Evolutionary conservation across 2,329 filamentous ascomycete genomes (phyloP).

Genomic region (Domatiomyces catenatus): DNA sequence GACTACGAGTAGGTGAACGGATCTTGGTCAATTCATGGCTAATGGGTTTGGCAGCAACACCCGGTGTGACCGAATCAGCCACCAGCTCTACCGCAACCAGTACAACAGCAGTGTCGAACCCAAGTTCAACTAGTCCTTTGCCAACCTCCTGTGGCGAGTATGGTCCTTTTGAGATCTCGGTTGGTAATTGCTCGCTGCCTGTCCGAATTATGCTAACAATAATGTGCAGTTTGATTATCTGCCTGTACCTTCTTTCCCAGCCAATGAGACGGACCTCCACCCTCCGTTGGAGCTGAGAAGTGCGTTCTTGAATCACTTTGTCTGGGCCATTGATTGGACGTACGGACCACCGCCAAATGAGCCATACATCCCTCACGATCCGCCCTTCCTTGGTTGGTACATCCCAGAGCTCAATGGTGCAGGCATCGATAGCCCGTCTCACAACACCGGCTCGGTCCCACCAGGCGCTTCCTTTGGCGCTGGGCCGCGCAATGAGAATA

Average conservation of each 20-base stretch:
- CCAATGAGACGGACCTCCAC: slow-evolving; percentile 22
- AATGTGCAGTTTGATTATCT: slow-evolving; percentile 19
- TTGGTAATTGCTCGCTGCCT: neutral
- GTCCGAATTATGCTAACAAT: neutral
- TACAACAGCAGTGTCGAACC: slow-evolving; percentile 1
- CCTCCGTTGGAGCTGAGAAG: slow-evolving; percentile 28
- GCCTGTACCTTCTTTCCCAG: slow-evolving; percentile 12
- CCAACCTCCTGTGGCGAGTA: slow-evolving; percentile 9
- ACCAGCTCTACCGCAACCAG: slow-evolving; percentile 3
- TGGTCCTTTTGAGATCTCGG: slow-evolving; percentile 10
- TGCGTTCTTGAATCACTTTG: slow-evolving; percentile 31
- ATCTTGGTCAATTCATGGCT: slow-evolving; percentile 1
- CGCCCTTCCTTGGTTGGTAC: slow-evolving; percentile 21
- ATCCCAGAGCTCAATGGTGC: slow-evolving; percentile 25
- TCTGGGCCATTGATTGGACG: slow-evolving; percentile 36
- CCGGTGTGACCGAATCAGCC: neutral
- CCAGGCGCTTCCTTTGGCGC: slow-evolving; percentile 34
- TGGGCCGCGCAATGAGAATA: slow-evolving; percentile 27
- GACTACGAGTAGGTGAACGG: slow-evolving; percentile 12
- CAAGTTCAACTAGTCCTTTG: slow-evolving; percentile 1
- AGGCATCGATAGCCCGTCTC: slow-evolving; percentile 30
- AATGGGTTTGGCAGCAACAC: neutral
- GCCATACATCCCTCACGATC: slow-evolving; percentile 26
- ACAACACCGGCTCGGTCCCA: slow-evolving; percentile 20
- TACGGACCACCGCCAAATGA: slow-evolving; percentile 32